Conservation (phyloP, 2,329 filamentous ascomycete genomes). For the Mycosphaerella arachidis region DNA sequence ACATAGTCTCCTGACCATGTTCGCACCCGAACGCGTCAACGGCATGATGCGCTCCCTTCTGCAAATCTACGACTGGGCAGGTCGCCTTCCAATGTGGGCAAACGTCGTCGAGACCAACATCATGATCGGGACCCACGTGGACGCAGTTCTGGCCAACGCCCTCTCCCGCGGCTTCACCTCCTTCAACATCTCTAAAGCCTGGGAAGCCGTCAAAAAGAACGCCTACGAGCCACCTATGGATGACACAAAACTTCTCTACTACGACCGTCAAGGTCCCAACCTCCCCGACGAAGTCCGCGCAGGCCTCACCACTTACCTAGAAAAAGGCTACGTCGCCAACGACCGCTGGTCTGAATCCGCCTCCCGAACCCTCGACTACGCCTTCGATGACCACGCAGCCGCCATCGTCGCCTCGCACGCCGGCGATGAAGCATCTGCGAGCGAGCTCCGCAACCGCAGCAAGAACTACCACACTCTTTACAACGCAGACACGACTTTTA, state of each 20-base stretch:
- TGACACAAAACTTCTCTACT: conserved; percentile 45
- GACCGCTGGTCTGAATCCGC: conserved; percentile 47
- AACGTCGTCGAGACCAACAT: conserved; percentile 50
- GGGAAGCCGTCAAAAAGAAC: conserved; percentile 43
- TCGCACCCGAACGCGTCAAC: conserved; percentile 46
- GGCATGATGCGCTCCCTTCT: conserved; percentile 47
- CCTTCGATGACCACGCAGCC: conserved; percentile 45
- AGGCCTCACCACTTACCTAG: conserved; percentile 43
- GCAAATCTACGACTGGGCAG: conserved; percentile 45
- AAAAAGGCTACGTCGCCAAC: conserved; percentile 46
- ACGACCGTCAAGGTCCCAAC: conserved; percentile 45
- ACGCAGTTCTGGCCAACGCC: conserved; percentile 47
- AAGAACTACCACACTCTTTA: conserved; percentile 42
- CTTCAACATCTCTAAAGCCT: conserved; percentile 43
- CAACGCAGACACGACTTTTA: conserved; percentile 44
- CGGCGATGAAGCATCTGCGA: conserved; percentile 32
- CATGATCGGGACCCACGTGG: conserved; percentile 49
- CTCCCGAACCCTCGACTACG: conserved; percentile 47
- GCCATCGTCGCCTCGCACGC: conserved; percentile 39
- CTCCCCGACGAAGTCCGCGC: conserved; percentile 43
- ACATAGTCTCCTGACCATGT: conserved; percentile 44
- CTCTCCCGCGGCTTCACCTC: conserved; percentile 40
- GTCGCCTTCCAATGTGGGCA: conserved; percentile 47
- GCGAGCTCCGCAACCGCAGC: conserved; percentile 35
- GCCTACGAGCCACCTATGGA: conserved; percentile 44